Conservation (phyloP, 2,329 filamentous ascomycete genomes). For the Aspergillus unguis region DNA sequence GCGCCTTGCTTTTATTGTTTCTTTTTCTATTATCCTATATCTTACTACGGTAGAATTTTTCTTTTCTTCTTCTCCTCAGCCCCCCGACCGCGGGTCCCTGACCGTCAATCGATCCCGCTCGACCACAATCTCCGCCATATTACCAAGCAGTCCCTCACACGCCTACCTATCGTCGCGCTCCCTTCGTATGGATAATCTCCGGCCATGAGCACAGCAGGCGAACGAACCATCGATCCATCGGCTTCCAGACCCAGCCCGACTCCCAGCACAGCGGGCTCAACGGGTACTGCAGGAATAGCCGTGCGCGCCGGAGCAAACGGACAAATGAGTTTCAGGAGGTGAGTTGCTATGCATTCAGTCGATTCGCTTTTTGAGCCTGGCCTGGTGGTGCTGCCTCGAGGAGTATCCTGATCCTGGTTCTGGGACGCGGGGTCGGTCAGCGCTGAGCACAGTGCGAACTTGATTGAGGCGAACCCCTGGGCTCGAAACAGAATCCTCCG, state of each 20-base stretch:
- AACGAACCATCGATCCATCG: constrained; percentile 25
- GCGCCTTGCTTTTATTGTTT: constrained; percentile 8
- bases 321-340: constrained; percentile 61
- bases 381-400: background rate
- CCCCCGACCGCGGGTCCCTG: background rate
- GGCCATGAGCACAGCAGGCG: constrained; percentile 35
- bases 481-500: background rate
- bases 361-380: constrained; percentile 1
- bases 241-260: constrained; percentile 29
- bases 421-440: constrained; percentile 19
- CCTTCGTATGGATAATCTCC: constrained; percentile 29
- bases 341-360: constrained; percentile 23
- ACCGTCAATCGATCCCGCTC: background rate
- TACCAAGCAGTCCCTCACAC: background rate
- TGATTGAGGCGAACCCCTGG: background rate
- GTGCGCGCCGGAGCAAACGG: constrained; percentile 34
- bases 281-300: constrained; percentile 35
- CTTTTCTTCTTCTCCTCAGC: constrained; percentile 7
- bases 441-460: constrained; percentile 9
- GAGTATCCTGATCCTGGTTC: background rate
- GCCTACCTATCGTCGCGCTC: constrained; percentile 9
- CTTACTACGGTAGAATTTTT: background rate
- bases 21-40: background rate
- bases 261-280: constrained; percentile 34
- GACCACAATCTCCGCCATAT: background rate